Base-by-base conservation (phyloP, 768 basidiomycete species). In the Kwoniella mangroviensis region DNA sequence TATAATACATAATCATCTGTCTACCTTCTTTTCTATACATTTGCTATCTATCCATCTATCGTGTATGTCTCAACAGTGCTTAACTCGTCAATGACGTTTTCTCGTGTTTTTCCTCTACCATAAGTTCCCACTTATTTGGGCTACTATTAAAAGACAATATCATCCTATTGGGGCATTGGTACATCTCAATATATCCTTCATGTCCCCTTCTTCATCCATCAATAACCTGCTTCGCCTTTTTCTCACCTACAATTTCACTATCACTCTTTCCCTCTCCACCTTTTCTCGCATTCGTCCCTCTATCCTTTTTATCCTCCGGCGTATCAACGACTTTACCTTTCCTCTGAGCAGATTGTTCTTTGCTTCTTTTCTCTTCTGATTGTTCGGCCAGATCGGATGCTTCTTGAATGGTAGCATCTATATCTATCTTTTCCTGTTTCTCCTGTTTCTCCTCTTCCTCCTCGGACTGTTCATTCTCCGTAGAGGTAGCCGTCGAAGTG, bases 351-450 rank as follows among this genome's bases (percentile, higher is more conserved):
- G 72, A 72, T 67, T 73, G 73, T 17, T 74, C 79, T 69, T 70
- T 75, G 3, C 57, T 67, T 42, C 71, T 68, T 69, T 76, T 71
- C 34, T 73, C 67, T 57, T 75, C 73, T 4, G 69, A 72, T 65
- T 80, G 75, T 19, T 63, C 64, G 42, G 79, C 82, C 42, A 83
- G 60, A 49, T 81, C 80, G 24, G 70, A 69, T 13, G 82, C 82
- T 63, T 83, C 82, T 52, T 80, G 69, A 17, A 83, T 83, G 17
- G 82, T 83, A 26, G 69, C 72, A 63, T 81, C 80, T 12, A 83
- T 75, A 64, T 83, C 78, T 13, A 83, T 53, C 41, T 71, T 75
- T 24, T 58, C 56, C 43, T 68, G 56, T n/a, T 70, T 64, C 52
- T 57, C 40, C n/a, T 58, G 60, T 51, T 65, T 43, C 4, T 40